A percentile compares a stretch with the other conserved stretches of the same genome.
Evolutionary conservation across 2,329 filamentous ascomycete genomes (phyloP).

Genomic region (Nemania sp.): DNA sequence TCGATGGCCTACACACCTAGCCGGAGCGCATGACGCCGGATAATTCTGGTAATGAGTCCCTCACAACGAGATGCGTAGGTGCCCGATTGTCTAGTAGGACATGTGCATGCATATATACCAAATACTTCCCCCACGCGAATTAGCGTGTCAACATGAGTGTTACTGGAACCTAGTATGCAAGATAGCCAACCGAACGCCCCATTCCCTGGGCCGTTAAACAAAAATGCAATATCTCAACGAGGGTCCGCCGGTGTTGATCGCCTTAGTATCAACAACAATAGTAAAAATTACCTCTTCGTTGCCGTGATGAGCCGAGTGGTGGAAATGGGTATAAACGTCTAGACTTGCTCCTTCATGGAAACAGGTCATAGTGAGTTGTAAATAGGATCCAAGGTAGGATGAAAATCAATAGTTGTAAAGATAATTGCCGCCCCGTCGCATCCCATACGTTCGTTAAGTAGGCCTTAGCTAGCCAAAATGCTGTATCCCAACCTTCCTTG

Average conservation of each 20-base stretch:
- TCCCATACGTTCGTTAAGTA: conserved; percentile 7
- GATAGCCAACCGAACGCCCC: conserved; percentile 28
- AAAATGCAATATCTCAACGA: conserved; percentile 22
- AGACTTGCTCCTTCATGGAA: conserved; percentile 31
- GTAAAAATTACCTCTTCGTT: conserved; percentile 2
- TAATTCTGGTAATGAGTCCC: background rate
- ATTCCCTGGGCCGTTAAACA: conserved; percentile 6
- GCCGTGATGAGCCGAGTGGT: conserved; percentile 1
- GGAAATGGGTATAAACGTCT: conserved; percentile 28
- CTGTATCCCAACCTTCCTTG: conserved; percentile 20
- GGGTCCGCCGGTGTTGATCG: conserved; percentile 18
- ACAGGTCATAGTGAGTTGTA: conserved; percentile 12
- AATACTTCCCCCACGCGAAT: conserved; percentile 4
- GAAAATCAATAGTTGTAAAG: background rate
- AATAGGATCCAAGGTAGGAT: background rate
- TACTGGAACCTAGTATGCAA: conserved; percentile 25
- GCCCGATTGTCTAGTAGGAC: conserved; percentile 30
- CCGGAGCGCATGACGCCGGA: background rate
- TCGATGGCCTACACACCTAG: background rate
- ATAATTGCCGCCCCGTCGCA: conserved; percentile 2
- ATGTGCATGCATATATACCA: conserved; percentile 32
- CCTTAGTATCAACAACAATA: conserved; percentile 22
- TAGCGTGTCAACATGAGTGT: conserved; percentile 5
- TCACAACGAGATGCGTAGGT: background rate
- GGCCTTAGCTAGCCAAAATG: conserved; percentile 11